phyloP scores from a whole-genome alignment of 257 asterid species.

The Nicotiana tomentosiformis region DNA sequence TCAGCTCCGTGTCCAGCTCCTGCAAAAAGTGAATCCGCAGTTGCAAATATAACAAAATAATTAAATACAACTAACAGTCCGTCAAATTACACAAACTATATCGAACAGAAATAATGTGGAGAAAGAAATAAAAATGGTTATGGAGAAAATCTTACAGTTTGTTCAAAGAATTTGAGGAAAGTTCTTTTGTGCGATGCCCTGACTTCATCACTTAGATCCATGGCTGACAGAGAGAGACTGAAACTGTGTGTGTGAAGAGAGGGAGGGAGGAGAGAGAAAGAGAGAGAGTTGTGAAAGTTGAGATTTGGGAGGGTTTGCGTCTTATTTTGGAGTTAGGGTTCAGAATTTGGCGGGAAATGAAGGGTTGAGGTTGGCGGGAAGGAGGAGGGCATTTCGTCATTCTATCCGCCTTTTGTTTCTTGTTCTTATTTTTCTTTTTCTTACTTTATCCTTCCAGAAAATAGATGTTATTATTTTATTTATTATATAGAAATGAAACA shows the following conservation, averaged over 20 bases:
- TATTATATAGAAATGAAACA: no score
- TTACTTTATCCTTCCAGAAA: no score
- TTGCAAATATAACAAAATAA: background rate
- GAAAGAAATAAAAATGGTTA: background rate
- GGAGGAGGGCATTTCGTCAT: background rate
- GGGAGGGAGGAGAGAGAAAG: background rate
- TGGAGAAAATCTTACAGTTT: constrained; percentile 40
- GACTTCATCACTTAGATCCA: constrained; percentile 90
- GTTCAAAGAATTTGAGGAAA: constrained; percentile 85
- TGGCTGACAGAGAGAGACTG: constrained; percentile 7
- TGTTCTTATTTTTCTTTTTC: no score
- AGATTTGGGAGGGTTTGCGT: background rate
- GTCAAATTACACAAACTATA: background rate
- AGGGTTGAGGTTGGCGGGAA: constrained; percentile 46
- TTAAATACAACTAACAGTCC: background rate
- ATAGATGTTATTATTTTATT: no score
- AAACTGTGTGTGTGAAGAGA: background rate
- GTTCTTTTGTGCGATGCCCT: constrained; percentile 76
- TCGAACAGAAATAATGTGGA: background rate
- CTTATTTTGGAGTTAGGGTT: constrained; percentile 14
- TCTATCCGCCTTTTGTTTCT: background rate
- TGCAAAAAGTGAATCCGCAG: constrained; percentile 18
- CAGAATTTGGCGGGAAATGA: constrained; percentile 51
- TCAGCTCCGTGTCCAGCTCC: constrained; percentile 60
- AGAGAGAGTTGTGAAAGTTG: background rate